Percentiles rank a stretch among this genome's conserved stretches.
Evolutionary conservation across 768 basidiomycete genomes (phyloP).

Genomic region (Chiua virens): DNA sequence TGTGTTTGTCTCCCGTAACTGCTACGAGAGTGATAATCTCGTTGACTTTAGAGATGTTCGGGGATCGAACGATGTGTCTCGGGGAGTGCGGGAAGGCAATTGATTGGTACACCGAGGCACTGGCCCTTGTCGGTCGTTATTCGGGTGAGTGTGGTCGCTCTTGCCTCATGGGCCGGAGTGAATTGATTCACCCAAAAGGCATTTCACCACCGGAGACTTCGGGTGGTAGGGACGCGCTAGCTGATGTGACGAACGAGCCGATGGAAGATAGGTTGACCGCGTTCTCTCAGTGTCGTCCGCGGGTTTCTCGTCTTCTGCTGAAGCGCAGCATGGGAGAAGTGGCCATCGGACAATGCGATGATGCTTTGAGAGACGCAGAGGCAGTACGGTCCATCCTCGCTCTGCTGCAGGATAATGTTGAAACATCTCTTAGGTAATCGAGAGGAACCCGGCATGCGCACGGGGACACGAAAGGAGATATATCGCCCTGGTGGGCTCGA

Average conservation of each 20-base stretch:
- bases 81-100: not conserved
- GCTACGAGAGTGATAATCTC: no score
- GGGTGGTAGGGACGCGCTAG: no score
- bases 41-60: slow-evolving; percentile 10
- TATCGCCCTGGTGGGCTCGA: slow-evolving; percentile 11
- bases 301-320: not conserved
- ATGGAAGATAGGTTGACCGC: no score
- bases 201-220: no score
- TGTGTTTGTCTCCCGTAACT: not conserved
- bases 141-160: slow-evolving; percentile 1
- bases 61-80: slow-evolving; percentile 3
- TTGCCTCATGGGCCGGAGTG: no score
- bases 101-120: slow-evolving; percentile 13
- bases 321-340: slow-evolving; percentile 11
- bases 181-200: no score
- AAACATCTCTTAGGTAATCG: slow-evolving; percentile 8
- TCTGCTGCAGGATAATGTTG: not conserved
- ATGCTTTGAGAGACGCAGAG: slow-evolving; percentile 9
- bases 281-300: no score
- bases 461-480: slow-evolving; percentile 10
- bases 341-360: not conserved
- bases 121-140: not conserved
- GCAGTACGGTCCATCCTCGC: slow-evolving; percentile 2
- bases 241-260: no score
- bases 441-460: slow-evolving; percentile 9